Conservation (phyloP, 345 rosid species). For the Rhizophora apiculata region DNA sequence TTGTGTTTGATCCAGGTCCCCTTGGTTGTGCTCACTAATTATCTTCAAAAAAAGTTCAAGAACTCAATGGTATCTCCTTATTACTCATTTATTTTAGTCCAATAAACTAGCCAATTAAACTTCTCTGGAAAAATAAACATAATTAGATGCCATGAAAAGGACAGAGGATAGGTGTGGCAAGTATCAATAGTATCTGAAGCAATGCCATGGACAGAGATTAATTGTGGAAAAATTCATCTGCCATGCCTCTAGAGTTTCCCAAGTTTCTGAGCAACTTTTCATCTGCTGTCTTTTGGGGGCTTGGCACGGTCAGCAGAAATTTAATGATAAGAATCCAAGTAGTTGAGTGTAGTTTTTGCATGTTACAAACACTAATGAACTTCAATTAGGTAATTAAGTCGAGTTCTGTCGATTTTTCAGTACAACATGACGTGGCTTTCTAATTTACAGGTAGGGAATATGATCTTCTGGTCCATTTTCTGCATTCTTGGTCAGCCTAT, state of each 20-base stretch:
- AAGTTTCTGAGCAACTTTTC: too few species aligned
- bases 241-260: too few species aligned
- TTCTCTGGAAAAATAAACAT: background rate
- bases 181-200: too few species aligned
- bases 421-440: background rate
- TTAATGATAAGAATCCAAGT: too few species aligned
- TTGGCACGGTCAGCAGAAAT: too few species aligned
- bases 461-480: constrained; percentile 92
- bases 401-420: background rate
- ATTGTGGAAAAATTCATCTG: too few species aligned
- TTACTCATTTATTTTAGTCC: background rate
- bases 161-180: too few species aligned
- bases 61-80: constrained; percentile 67
- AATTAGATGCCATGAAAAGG: background rate
- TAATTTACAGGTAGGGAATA: constrained; percentile 74
- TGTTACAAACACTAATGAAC: background rate
- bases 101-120: background rate
- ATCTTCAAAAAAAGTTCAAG: constrained; percentile 60
- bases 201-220: too few species aligned
- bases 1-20: constrained; percentile 58
- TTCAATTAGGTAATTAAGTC: background rate
- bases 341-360: too few species aligned
- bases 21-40: constrained; percentile 74
- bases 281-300: too few species aligned
- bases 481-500: constrained; percentile 97